Evolutionary conservation across 148 eudicot genomes (phyloP), one percentile per base, ranked within the genome.

Genomic region (Heliamphora exappendiculata): DNA sequence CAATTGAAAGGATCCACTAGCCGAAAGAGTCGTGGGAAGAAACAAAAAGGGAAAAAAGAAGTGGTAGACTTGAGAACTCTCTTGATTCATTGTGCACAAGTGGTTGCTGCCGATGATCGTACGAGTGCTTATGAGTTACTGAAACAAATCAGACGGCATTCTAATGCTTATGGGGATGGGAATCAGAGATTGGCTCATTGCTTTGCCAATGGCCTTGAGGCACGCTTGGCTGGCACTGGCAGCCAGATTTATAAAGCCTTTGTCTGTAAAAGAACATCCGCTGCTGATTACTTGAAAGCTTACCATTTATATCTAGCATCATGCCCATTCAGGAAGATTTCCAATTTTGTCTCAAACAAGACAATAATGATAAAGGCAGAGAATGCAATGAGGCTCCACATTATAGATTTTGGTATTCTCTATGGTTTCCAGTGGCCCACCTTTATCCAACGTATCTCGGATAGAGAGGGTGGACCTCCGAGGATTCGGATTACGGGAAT

Each of bases 1-100:
- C 82, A 81, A 45, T 55, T 36, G 10, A 85, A 79, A 75, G 79
- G 77, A 20, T 76, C 85, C 4, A 62, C 68, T 42, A 79, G 79
- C 20, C 68, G 77, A 16, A 90, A 78, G 83, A 88, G 89, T 28
- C 89, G 85, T 0, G 83, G 83, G 31, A 85, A 79, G 85, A 87
- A 83, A 36, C 82, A 69, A 20, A 81, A 75, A 60, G 55, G 66
- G 4, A 82, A 58, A 71, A 82, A 75, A 36, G 85, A 82, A 36
- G 82, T 82, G 20, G 82, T 82, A n/a, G 85, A 82, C 57, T 67
- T 82, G 75, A 79, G 85, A 69, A 79, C 80, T 29, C 76, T 79
- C 0, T 67, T 79, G 63, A 79, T 77, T 45, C 79, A 72, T 49
- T 82, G 85, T 57, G 85, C 85, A 45, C 85, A 82, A 72, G 85